phyloP scores from a whole-genome alignment of 306 rosid genomes.

The Vicia sativa region DNA sequence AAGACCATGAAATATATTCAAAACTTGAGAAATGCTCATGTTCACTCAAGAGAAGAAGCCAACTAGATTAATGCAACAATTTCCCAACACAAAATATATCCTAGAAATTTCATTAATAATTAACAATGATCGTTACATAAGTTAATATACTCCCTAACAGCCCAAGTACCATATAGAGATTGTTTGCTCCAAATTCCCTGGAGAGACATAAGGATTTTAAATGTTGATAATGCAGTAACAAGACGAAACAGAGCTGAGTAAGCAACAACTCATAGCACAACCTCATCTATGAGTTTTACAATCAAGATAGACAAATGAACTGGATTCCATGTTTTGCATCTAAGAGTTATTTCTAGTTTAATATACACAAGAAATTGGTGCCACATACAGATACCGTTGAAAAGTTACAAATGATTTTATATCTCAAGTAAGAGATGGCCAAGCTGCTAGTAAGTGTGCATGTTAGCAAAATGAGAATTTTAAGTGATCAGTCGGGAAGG shows the following conservation, averaged over 20 bases:
- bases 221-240: conserved; percentile 7
- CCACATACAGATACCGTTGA: not conserved
- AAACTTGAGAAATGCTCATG: not conserved
- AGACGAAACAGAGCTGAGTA: conserved; percentile 25
- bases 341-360: not conserved
- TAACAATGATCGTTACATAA: conserved; percentile 8
- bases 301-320: conserved; percentile 4
- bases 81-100: conserved; percentile 10
- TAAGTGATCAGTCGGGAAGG: conserved; percentile 9
- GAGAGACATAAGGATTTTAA: conserved; percentile 13
- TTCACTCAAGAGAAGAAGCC: conserved; percentile 26
- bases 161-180: conserved; percentile 33
- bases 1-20: not conserved
- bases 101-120: conserved; percentile 28
- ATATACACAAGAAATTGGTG: not conserved
- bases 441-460: conserved; percentile 7
- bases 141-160: conserved; percentile 25
- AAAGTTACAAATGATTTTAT: conserved; percentile 7
- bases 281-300: conserved; percentile 6
- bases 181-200: conserved; percentile 26
- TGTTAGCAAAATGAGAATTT: conserved; percentile 12
- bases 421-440: not conserved
- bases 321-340: not conserved
- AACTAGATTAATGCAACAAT: conserved; percentile 5
- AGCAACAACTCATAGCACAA: conserved; percentile 19